Conservation (phyloP, 257 asterid species). For the Ilex aquifolium region DNA sequence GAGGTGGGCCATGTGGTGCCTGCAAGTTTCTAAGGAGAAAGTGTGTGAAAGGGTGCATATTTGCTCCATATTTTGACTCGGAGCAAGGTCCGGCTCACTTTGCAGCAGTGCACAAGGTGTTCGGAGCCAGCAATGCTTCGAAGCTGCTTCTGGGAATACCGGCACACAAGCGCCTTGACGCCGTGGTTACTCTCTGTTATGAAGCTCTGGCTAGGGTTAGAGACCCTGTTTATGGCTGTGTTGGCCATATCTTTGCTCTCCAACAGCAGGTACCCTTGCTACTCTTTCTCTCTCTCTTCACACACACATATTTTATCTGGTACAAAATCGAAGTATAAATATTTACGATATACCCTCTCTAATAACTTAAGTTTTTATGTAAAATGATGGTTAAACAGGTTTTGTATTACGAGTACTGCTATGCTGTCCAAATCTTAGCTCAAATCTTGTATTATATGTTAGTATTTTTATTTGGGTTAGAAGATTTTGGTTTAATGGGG, state of each 20-base stretch:
- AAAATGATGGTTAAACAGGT: too few species aligned
- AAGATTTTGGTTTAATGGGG: too few species aligned
- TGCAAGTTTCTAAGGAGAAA: conserved; percentile 65
- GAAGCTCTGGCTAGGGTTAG: conserved; percentile 64
- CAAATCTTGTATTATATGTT: too few species aligned
- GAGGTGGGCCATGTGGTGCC: conserved; percentile 61
- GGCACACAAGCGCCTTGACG: conserved; percentile 57
- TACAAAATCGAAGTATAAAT: too few species aligned
- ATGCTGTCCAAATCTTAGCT: too few species aligned
- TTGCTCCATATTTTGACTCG: conserved; percentile 63
- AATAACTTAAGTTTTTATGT: too few species aligned
- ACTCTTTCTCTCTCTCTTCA: too few species aligned
- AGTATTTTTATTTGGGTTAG: too few species aligned
- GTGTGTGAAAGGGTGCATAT: conserved; percentile 49
- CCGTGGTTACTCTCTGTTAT: conserved; percentile 55
- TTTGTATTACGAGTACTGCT: too few species aligned
- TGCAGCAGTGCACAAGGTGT: conserved; percentile 68
- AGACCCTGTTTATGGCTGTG: conserved; percentile 72
- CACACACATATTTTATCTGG: too few species aligned
- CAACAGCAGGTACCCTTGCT: conserved; percentile 46
- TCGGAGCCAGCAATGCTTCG: conserved; percentile 71
- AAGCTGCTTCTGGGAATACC: conserved; percentile 48
- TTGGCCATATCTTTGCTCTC: conserved; percentile 50
- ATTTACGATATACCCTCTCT: too few species aligned
- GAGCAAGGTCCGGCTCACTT: conserved; percentile 61